Base-by-base conservation (phyloP, 305 asterid genomes). In the Fraxinus platypoda region DNA sequence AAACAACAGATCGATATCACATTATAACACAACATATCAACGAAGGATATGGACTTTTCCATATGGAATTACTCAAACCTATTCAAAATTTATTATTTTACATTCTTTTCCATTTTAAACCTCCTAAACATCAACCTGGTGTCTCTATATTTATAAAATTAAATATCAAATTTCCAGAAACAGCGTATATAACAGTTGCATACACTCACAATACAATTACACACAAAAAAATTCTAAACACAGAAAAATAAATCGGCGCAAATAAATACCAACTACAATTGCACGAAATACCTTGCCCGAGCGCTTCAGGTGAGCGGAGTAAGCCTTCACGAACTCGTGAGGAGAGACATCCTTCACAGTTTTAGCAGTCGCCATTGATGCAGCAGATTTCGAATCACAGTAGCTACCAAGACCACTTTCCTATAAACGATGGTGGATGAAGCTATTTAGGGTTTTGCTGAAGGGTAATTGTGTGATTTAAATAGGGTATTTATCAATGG, bases 341-440 rank as follows among this genome's bases (percentile, higher is more conserved):
- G 75, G 38, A 30, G 75, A 70, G 41, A 70, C 75, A 21, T 76
- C 79, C 68, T 76, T 76, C 79, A 76, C 79, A 43, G 79, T 76
- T 76, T 49, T 76, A 25, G 79, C 35, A 12, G 79, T 12, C 68
- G 62, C 79, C 79, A 76, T 76, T 26, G 34, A 12, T 49, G 41
- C 75, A 30, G 75, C 21, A 30, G 75, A 70, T 70, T 23, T 70
- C 38, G 38, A 70, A 70, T 30, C 75, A 15, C 38, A 30, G 75
- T 30, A 70, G 41, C 23, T 30, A 2, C 6, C 75, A 30, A 15
- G 38, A 30, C 75, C 75, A 12, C 38, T 70, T 70, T 21, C 17
- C 23, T 12, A 5, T 70, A 12, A 8, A 70, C 75, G 23, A 25
- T 13, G 8, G 74, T 11, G 13, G 1, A 70, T 0, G 38, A 70